These are phyloP conservation scores for Amanita phalloides DNA, from an alignment of 768 basidiomycete species.

Conservation along the genomic window DNA sequence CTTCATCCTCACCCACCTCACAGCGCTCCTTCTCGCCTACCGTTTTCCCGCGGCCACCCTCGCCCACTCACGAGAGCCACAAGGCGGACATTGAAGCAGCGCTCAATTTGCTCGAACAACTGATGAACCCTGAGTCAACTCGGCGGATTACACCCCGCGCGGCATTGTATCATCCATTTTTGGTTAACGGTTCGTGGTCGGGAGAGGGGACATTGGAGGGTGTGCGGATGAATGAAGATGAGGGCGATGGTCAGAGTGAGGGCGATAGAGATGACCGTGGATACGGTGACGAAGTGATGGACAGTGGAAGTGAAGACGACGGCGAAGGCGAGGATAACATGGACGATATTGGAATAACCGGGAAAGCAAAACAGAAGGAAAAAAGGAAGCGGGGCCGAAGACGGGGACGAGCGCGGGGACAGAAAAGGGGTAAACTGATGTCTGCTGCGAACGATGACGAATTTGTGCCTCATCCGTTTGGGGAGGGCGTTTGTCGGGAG, in stretches of 20 bases:
- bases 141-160: slow-evolving; percentile 66
- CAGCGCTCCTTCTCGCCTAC: slow-evolving; percentile 2
- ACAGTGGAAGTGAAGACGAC: neutral
- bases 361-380: neutral
- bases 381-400: neutral
- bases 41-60: slow-evolving; percentile 5
- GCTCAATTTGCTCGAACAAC: slow-evolving; percentile 61
- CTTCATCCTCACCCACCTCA: slow-evolving; percentile 9
- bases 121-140: slow-evolving; percentile 71
- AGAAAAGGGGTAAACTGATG: slow-evolving; percentile 17
- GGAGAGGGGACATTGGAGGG: slow-evolving; percentile 4
- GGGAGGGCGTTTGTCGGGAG: slow-evolving; percentile 54
- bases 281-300: neutral
- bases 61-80: slow-evolving; percentile 26
- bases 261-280: neutral
- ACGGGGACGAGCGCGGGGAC: slow-evolving; percentile 2
- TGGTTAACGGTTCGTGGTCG: slow-evolving; percentile 18
- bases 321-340: neutral
- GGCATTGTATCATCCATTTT: slow-evolving; percentile 74
- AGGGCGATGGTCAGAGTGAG: slow-evolving; percentile 5
- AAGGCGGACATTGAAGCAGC: slow-evolving; percentile 50
- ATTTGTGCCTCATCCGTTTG: slow-evolving; percentile 58
- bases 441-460: slow-evolving; percentile 43
- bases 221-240: slow-evolving; percentile 17
- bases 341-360: neutral